A percentile compares a stretch with the other conserved stretches of the same genome.
Evolutionary conservation across 2,329 filamentous ascomycete genomes (phyloP).

Genomic region (Microcyclosporella mali): DNA sequence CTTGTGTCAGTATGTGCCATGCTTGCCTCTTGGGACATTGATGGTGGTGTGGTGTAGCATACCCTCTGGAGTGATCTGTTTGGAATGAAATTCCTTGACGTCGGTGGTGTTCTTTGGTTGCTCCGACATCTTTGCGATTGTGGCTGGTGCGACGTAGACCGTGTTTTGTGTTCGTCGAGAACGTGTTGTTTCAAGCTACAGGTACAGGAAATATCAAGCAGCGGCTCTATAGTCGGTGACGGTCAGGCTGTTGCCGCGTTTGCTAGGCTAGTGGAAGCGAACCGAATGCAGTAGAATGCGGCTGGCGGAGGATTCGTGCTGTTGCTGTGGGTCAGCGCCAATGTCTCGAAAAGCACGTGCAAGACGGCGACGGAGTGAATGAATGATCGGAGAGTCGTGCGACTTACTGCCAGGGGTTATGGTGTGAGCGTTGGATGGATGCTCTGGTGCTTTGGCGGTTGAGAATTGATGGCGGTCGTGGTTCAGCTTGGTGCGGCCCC

Average conservation of each 20-base stretch:
- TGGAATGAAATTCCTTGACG: slow-evolving; percentile 28
- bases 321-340: too few relatives aligned
- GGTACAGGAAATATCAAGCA: not conserved
- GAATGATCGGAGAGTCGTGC: too few relatives aligned
- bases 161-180: too few relatives aligned
- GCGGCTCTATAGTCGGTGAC: not conserved
- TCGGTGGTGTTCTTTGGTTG: slow-evolving; percentile 32
- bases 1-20: slow-evolving; percentile 19
- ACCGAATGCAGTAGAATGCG: slow-evolving; percentile 11
- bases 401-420: not conserved
- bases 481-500: not conserved
- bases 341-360: too few relatives aligned
- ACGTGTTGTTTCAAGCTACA: not conserved
- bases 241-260: not conserved
- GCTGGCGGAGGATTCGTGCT: too few relatives aligned
- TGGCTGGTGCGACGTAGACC: too few relatives aligned
- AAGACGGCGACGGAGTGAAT: too few relatives aligned
- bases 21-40: slow-evolving; percentile 1
- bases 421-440: not conserved
- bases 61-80: slow-evolving; percentile 35
- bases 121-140: slow-evolving; percentile 19
- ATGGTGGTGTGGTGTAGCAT: slow-evolving; percentile 1
- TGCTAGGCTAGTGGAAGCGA: slow-evolving; percentile 12
- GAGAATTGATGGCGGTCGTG: not conserved
- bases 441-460: not conserved